phyloP scores from a whole-genome alignment of 805 yeast genomes.

The Kuraishia ogatae region DNA sequence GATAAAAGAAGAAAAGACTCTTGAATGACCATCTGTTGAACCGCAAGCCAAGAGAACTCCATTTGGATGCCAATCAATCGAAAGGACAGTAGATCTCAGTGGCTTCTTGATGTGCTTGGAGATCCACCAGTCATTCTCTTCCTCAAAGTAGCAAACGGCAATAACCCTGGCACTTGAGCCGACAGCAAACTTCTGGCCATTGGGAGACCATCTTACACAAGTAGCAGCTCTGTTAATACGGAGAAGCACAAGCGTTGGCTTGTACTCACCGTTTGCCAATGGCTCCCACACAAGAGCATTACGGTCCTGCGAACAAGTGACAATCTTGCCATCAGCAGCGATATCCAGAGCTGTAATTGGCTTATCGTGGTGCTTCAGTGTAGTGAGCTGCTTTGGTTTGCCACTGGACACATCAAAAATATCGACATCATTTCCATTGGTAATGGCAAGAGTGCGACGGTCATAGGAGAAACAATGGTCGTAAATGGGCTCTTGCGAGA shows the following conservation, averaged over 20 bases:
- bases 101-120: conserved; percentile 96
- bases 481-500: conserved; percentile 80
- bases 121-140: conserved; percentile 98
- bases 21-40: conserved; percentile 86
- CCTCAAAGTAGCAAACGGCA: conserved; percentile 94
- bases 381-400: conserved; percentile 55
- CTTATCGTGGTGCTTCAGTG: conserved; percentile 81
- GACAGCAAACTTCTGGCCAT: conserved; percentile 92
- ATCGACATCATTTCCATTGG: conserved; percentile 70
- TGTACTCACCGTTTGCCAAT: conserved; percentile 45
- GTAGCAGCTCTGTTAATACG: conserved; percentile 96
- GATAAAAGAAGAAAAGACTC: conserved; percentile 83
- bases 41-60: conserved; percentile 83
- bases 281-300: conserved; percentile 96
- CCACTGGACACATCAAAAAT: conserved; percentile 53
- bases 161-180: conserved; percentile 92
- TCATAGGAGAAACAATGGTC: conserved; percentile 85
- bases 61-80: conserved; percentile 90
- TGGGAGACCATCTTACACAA: conserved; percentile 89
- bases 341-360: conserved; percentile 92
- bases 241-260: conserved; percentile 86
- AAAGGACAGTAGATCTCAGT: conserved; percentile 76
- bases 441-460: conserved; percentile 58
- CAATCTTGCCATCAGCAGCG: conserved; percentile 79
- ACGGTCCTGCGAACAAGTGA: conserved; percentile 96